Base-by-base conservation (phyloP, 495 filamentous ascomycete genomes). In the Rostrohypoxylon terebratum region DNA sequence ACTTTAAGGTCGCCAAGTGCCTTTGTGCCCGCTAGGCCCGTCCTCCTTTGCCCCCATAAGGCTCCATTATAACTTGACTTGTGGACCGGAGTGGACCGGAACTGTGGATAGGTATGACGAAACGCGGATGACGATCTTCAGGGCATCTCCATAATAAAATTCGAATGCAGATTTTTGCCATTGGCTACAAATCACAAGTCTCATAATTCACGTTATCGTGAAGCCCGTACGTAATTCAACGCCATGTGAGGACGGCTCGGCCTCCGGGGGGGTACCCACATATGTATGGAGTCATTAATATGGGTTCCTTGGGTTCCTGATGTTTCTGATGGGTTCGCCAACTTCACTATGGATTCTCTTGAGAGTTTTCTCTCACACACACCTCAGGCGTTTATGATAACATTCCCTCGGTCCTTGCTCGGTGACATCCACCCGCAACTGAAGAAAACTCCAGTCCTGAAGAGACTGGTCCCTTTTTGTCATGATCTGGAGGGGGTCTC, bases 51-150 rank as follows among this genome's bases (percentile, higher is more conserved):
- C 11, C 4, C 18, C 45, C 53, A 66, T 42, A 21, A 48, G 13
- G 42, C 40, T 25, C 42, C 20, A 16, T 20, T 20, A 31, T 59
- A 44, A 59, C 59, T 70, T 53, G 59, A 31, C 44, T 1, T 44
- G 62, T 66, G 68, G 60, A 40, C 57, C 54, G 16, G 20, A 45
- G 62, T 66, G 68, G 60, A 40, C 57, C 54, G 16, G 20, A 45
- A 10, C 55, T 47, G 65, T 73, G 70, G 70, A 48, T 68, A 72
- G 21, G 45, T 8, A 73, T 73, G 70, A 73, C 70, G 70, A 68
- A 59, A 61, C n/a, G n/a, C 60, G 70, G 70, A 73, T 73, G 60
- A 73, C 34, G 70, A 73, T 73, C 70, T 73, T 73, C 70, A 68
- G 55, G 47, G 54, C 45, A 23, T 33, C 65, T 53, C 70, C 70